These are phyloP conservation scores for Podaxis mareebaensis DNA, from an alignment of 768 basidiomycete genomes.

Conservation along the genomic window DNA sequence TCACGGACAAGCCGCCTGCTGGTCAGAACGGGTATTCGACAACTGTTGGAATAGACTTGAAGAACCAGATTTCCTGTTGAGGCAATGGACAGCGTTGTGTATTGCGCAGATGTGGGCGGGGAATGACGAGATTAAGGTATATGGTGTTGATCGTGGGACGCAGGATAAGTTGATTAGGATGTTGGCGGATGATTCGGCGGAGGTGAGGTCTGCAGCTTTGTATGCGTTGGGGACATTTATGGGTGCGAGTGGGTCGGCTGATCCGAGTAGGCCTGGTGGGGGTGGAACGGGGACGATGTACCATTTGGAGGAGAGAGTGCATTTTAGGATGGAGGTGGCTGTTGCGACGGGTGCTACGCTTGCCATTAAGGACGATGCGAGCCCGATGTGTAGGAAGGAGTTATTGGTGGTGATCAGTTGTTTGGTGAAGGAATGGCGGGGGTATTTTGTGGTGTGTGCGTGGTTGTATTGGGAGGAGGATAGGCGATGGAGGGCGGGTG, in stretches of 20 bases:
- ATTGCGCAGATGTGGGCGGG: conserved; percentile 95
- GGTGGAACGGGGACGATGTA: conserved; percentile 83
- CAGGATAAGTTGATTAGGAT: conserved; percentile 82
- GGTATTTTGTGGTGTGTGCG: conserved; percentile 93
- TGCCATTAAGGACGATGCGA: conserved; percentile 90
- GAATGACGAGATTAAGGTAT: conserved; percentile 87
- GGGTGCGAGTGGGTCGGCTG: conserved; percentile 83
- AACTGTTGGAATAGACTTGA: conserved; percentile 82
- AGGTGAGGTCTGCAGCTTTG: conserved; percentile 88
- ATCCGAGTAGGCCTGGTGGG: conserved; percentile 67
- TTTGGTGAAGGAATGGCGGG: conserved; percentile 94
- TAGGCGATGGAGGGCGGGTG: conserved; percentile 54
- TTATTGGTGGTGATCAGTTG: conserved; percentile 88
- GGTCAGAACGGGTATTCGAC: conserved; percentile 80
- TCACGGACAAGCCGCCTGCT: conserved; percentile 86
- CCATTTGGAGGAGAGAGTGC: conserved; percentile 74
- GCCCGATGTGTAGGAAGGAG: conserved; percentile 96
- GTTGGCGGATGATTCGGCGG: conserved; percentile 85
- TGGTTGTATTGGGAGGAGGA: conserved; percentile 98
- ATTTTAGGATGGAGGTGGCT: conserved; percentile 88
- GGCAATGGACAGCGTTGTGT: conserved; percentile 93
- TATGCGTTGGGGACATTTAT: conserved; percentile 93
- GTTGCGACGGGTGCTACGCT: conserved; percentile 88
- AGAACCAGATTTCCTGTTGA: conserved; percentile 87
- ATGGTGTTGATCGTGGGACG: conserved; percentile 75